phyloP scores from a whole-genome alignment of 2,329 filamentous ascomycete genomes.

The Paecilomyces variotii region DNA sequence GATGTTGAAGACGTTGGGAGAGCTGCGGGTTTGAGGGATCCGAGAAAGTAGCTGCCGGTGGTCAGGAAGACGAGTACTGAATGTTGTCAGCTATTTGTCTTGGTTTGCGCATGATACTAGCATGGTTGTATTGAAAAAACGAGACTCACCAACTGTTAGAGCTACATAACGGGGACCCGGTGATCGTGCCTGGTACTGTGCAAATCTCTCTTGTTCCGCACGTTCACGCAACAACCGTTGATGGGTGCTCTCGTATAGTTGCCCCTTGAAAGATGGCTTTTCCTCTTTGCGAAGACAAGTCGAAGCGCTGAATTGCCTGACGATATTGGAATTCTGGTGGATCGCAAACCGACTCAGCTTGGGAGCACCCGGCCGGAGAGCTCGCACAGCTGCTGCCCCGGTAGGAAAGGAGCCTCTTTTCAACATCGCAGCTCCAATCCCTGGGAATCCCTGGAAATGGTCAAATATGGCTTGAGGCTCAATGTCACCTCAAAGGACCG shows the following conservation, averaged over 20 bases:
- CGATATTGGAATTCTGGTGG: neutral
- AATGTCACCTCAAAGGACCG: neutral
- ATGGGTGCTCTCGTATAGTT: constrained; percentile 55
- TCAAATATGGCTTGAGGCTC: neutral
- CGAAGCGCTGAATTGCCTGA: constrained; percentile 15
- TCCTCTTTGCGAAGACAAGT: constrained; percentile 15
- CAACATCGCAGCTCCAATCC: neutral
- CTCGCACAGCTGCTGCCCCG: neutral
- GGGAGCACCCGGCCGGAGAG: constrained; percentile 6
- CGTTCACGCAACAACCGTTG: constrained; percentile 52
- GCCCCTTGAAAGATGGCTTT: constrained; percentile 48
- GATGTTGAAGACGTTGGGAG: constrained; percentile 49
- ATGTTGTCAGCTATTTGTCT: constrained; percentile 6
- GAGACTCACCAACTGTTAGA: constrained; percentile 25
- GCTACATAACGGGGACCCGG: constrained; percentile 31
- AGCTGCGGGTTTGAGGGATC: constrained; percentile 41
- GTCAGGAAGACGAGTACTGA: constrained; percentile 45
- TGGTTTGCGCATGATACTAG: constrained; percentile 5
- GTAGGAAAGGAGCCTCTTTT: neutral
- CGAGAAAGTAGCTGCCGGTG: constrained; percentile 49
- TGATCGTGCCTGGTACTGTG: constrained; percentile 35
- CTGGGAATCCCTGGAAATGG: neutral
- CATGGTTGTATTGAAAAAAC: neutral
- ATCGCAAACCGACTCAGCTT: neutral
- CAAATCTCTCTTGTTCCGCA: constrained; percentile 46